Evolutionary conservation across 495 filamentous ascomycete species (phyloP), one percentile per base, ranked within the genome.

Genomic region (Aspergillus haitiensis): DNA sequence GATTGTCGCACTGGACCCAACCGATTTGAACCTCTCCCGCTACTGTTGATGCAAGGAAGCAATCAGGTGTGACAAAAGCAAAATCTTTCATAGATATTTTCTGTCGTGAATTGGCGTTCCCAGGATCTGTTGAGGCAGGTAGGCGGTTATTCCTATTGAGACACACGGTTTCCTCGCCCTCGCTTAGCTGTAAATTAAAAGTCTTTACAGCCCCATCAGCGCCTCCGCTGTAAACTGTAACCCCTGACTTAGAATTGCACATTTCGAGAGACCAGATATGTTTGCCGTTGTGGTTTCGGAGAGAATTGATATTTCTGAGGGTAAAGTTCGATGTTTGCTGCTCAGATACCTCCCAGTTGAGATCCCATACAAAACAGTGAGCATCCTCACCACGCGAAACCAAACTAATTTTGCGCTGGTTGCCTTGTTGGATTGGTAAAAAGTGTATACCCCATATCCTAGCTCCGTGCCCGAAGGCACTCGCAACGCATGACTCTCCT

Each of bases 361-460:
- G 69, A 53, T 77, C 70, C 92, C 92, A 96, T 63, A 82, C 72
- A 56, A 88, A 83, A 59, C 84, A 80, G 8, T 86, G 87, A 15
- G 84, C 80, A 66, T 97, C 92, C 70, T 97, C 92, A 16, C 90
- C 90, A 60, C 88, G 86, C 8, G 92, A 93, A 9, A 89, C 76
- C 0, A 96, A 61, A 37, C 79, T 67, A 54, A 78, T 45, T 16
- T 69, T 66, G 18, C 45, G 42, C 34, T 67, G 57, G 44, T 47
- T 18, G 1, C 54, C 45, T 11, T 52, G 54, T 55, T 68, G 67
- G 4, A 61, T 55, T 9, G 74, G 63, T 8, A 85, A 65, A 64
- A 96, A 94, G 57, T 81, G 80, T 1, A 95, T 84, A 48, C 84
- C 81, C 94, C 94, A 99, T 60, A 98, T 95, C 42, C 94, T 83